Evolutionary conservation across 345 rosid species (phyloP).

Genomic region (Gossypioides kirkii): DNA sequence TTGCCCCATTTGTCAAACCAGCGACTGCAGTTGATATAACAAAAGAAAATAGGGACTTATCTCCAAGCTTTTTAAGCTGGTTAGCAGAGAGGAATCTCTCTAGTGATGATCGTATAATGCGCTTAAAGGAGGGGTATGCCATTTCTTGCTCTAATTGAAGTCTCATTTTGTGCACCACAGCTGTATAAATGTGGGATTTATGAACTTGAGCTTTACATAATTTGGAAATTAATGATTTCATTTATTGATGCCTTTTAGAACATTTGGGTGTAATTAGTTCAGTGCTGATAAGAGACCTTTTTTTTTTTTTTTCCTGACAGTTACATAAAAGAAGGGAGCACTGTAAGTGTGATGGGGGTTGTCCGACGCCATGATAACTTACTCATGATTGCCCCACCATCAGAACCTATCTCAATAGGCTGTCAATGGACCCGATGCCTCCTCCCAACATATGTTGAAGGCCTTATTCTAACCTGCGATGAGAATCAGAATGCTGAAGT

Average conservation of each 20-base stretch:
- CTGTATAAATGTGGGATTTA: background rate
- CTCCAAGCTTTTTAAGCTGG: constrained; percentile 80
- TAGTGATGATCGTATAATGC: constrained; percentile 62
- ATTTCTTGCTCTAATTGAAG: background rate
- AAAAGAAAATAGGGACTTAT: constrained; percentile 50
- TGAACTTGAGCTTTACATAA: background rate
- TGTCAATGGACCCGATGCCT: constrained; percentile 77
- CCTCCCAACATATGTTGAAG: constrained; percentile 69
- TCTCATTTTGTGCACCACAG: background rate
- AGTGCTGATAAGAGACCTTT: constrained; percentile 4
- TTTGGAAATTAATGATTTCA: background rate
- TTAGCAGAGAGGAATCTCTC: constrained; percentile 68
- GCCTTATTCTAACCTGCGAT: constrained; percentile 69
- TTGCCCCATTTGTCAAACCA: constrained; percentile 72
- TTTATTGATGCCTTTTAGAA: background rate
- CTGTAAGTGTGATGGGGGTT: constrained; percentile 91
- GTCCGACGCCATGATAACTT: constrained; percentile 79
- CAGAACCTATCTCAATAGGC: constrained; percentile 62
- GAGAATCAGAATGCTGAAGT: constrained; percentile 68
- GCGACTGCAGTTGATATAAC: constrained; percentile 62
- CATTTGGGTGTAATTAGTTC: background rate
- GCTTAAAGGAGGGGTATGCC: constrained; percentile 89
- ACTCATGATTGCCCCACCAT: constrained; percentile 77
- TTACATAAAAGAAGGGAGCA: constrained; percentile 89
- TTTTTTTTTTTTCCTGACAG: constrained; percentile 37